Percentiles rank a stretch among this genome's conserved stretches.
phyloP scores from a whole-genome alignment of 495 filamentous ascomycete genomes.

The Pseudevernia furfuracea region DNA sequence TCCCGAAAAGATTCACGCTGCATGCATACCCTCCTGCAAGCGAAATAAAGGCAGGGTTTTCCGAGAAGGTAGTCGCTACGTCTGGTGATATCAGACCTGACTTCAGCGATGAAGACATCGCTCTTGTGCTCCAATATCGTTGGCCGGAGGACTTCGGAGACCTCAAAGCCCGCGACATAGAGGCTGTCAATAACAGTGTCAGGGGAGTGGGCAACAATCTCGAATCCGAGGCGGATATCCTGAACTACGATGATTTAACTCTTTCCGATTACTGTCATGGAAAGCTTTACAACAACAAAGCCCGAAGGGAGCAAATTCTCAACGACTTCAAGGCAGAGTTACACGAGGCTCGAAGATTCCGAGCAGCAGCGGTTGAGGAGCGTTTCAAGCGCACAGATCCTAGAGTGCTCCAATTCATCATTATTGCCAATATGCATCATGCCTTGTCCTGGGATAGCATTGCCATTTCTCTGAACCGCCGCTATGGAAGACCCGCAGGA shows the following conservation, averaged over 20 bases:
- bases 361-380: constrained; percentile 4
- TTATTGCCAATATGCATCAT: neutral
- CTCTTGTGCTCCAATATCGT: constrained; percentile 4
- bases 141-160: neutral
- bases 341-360: neutral
- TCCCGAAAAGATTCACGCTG: neutral
- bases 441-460: neutral
- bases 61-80: neutral
- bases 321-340: neutral
- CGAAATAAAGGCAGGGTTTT: neutral
- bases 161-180: neutral
- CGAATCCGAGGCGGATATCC: neutral
- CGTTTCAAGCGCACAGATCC: neutral
- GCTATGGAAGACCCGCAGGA: neutral
- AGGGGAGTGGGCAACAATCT: neutral
- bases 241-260: constrained; percentile 3
- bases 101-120: neutral
- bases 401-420: constrained; percentile 2
- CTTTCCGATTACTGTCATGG: constrained; percentile 7
- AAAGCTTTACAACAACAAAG: neutral
- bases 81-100: neutral
- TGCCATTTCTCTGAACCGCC: neutral
- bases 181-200: neutral
- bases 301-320: neutral
- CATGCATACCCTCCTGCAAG: neutral